Conservation (phyloP, 495 filamentous ascomycete genomes). For the Terfezia claveryi region DNA sequence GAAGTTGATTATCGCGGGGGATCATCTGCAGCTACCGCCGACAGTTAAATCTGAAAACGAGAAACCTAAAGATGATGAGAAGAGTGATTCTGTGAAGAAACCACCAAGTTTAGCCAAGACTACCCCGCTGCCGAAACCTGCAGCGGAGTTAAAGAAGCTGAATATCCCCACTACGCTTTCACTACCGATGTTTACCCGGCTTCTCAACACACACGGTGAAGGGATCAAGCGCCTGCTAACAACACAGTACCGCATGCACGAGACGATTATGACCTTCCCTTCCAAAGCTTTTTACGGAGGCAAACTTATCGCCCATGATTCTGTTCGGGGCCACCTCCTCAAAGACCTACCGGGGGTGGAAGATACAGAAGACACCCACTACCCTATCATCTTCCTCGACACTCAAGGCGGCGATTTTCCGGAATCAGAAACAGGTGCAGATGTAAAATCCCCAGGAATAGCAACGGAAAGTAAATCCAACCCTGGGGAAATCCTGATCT, state of each 20-base stretch:
- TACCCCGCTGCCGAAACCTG: not conserved
- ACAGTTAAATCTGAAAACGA: slow-evolving; percentile 54
- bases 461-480: slow-evolving; percentile 80
- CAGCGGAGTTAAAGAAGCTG: slow-evolving; percentile 1
- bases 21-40: slow-evolving; percentile 83
- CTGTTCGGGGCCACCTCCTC: slow-evolving; percentile 51
- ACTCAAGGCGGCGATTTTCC: slow-evolving; percentile 87
- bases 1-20: slow-evolving; percentile 79
- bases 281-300: slow-evolving; percentile 71
- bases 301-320: slow-evolving; percentile 54
- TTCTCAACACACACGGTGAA: slow-evolving; percentile 60
- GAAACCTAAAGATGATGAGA: slow-evolving; percentile 9
- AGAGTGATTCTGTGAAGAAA: slow-evolving; percentile 1
- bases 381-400: slow-evolving; percentile 82
- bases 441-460: slow-evolving; percentile 19
- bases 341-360: slow-evolving; percentile 59
- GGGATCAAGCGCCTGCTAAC: slow-evolving; percentile 82
- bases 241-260: slow-evolving; percentile 98
- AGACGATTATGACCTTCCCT: slow-evolving; percentile 82
- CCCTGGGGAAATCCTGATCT: slow-evolving; percentile 68
- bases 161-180: slow-evolving; percentile 39
- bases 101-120: slow-evolving; percentile 6
- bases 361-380: slow-evolving; percentile 67
- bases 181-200: slow-evolving; percentile 72
- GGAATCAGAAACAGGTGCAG: slow-evolving; percentile 22